Conservation (phyloP, 2,329 filamentous ascomycete genomes). For the Claviceps africana region DNA sequence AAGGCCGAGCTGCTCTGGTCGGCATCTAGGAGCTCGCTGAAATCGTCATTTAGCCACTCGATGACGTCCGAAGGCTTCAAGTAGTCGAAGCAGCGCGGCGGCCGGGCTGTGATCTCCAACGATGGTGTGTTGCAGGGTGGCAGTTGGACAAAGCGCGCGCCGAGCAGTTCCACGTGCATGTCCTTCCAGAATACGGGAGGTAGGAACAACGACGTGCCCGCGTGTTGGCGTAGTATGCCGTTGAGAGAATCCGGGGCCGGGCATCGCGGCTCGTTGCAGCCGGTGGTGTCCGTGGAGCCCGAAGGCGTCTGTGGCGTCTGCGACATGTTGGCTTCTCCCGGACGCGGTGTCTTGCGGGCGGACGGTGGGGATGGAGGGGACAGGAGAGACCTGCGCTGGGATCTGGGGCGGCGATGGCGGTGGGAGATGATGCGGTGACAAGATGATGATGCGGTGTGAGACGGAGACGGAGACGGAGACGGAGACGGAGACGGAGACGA, state of each 20-base stretch:
- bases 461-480: no score
- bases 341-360: no score
- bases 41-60: no score
- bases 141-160: slow-evolving; percentile 29
- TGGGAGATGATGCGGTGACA: no score
- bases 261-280: slow-evolving; percentile 7
- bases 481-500: no score
- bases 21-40: no score
- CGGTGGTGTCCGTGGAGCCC: not conserved
- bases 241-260: slow-evolving; percentile 36
- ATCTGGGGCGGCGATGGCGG: no score
- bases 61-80: slow-evolving; percentile 28
- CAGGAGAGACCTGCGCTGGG: no score
- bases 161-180: slow-evolving; percentile 32
- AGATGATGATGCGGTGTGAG: no score
- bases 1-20: no score
- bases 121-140: slow-evolving; percentile 27
- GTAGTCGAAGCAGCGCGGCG: slow-evolving; percentile 22
- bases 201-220: slow-evolving; percentile 33
- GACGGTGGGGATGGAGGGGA: no score
- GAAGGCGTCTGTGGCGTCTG: not conserved
- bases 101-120: slow-evolving; percentile 19
- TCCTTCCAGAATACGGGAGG: slow-evolving; percentile 44
- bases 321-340: not conserved
- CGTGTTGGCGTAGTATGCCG: slow-evolving; percentile 35